Base-by-base conservation (phyloP, 2,329 filamentous ascomycete genomes). In the Blumeria hordei region DNA sequence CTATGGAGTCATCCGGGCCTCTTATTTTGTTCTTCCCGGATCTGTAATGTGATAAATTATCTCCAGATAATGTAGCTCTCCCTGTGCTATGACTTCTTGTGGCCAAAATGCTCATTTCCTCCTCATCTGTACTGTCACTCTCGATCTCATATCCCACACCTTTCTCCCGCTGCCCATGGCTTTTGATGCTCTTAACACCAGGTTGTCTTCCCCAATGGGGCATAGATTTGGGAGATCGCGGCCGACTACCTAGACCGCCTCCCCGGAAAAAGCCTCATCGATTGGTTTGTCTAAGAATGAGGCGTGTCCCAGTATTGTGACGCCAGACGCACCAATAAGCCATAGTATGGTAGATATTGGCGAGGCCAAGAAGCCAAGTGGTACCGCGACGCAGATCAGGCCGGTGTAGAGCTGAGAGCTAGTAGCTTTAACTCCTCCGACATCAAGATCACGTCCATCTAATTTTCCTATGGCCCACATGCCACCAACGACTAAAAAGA, bases 211-310 rank as follows among this genome's bases (percentile, higher is more conserved):
- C 90, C 90, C 85, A 88, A 79, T 75, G 82, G 85, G 88, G 88
- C 88, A 83, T 81, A 76, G 70, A 72, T 80, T 81, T 76, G 78
- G 88, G 90, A 94, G 88, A 83, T 92, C 84, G 92, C 92, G 90
- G 90, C 87, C 90, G 92, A 96, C 88, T 88, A 93, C 78, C 81
- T 96, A 98, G 85, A 98, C 92, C 88, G 92, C 90, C 90, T 98
- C 92, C 88, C 93, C 92, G 77, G 90, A 95, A 95, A 98, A 98
- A 95, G 88, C 88, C 88, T 93, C 90, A 81, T 96, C 92, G 75
- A 96, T 94, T 57, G 90, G 90, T 78, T 94, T 95, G 69, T 96
- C 90, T 83, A 96, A 81, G 68, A 96, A 80, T 60, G 88, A 77
- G 63, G 92, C 92, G 72, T 98, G 92, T 70, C 92, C 92, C 62